Conservation (phyloP, 768 basidiomycete species). For the Podaxis pistillaris region DNA sequence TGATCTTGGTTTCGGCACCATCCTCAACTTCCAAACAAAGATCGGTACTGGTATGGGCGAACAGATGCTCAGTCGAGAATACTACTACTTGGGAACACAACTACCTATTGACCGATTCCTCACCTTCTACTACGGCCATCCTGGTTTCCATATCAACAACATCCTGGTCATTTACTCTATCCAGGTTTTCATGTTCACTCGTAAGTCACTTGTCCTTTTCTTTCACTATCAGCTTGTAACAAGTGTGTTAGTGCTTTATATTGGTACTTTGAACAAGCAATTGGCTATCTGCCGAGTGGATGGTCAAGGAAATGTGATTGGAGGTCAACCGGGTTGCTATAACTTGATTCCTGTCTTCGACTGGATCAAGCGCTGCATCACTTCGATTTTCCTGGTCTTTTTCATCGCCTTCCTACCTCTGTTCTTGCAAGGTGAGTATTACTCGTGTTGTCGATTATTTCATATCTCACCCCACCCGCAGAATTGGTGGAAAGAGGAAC, state of each 20-base stretch:
- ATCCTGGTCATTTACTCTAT: conserved; percentile 98
- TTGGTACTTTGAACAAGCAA: conserved; percentile 95
- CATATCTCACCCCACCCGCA: conserved; percentile 26
- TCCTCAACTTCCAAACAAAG: conserved; percentile 99
- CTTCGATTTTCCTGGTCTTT: conserved; percentile 99
- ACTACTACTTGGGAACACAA: conserved; percentile 98
- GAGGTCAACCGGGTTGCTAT: conserved; percentile 91
- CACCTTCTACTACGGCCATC: conserved; percentile 99
- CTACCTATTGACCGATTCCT: conserved; percentile 97
- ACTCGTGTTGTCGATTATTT: not conserved
- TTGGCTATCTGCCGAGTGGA: conserved; percentile 87
- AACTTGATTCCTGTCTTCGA: conserved; percentile 95
- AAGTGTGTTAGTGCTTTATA: conserved; percentile 67
- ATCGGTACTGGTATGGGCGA: conserved; percentile 99
- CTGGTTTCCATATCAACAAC: conserved; percentile 99
- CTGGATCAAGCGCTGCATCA: conserved; percentile 96
- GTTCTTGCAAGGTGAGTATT: conserved; percentile 83
- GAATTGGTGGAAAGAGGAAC: conserved; percentile 97
- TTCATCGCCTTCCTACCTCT: conserved; percentile 96
- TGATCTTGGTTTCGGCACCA: conserved; percentile 98
- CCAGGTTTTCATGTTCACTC: conserved; percentile 94
- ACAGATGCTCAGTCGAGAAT: conserved; percentile 99
- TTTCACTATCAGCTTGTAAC: conserved; percentile 9
- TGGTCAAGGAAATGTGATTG: conserved; percentile 72
- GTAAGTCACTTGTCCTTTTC: conserved; percentile 45